Evolutionary conservation across 2,329 filamentous ascomycete species (phyloP).

Genomic region (Setomelanomma holmii): DNA sequence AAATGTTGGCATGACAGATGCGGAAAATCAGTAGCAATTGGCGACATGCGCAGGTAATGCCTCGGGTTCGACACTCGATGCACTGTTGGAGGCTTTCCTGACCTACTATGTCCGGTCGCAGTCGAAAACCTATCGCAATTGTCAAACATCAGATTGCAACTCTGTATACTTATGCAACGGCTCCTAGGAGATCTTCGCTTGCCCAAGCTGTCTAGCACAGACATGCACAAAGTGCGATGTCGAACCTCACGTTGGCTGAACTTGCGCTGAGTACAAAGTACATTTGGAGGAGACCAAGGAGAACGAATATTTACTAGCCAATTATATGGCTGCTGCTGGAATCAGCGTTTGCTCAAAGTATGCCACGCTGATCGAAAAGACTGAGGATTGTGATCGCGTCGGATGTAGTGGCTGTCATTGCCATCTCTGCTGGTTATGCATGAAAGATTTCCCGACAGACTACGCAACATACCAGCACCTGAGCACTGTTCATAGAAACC

Average conservation of each 20-base stretch:
- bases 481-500: slow-evolving; percentile 6
- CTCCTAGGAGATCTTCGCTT: slow-evolving; percentile 19
- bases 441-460: slow-evolving; percentile 13
- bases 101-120: slow-evolving; percentile 17
- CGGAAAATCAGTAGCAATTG: slow-evolving; percentile 5
- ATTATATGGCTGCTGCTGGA: slow-evolving; percentile 16
- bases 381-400: slow-evolving; percentile 57
- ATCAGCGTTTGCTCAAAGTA: slow-evolving; percentile 41
- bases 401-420: slow-evolving; percentile 37
- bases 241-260: slow-evolving; percentile 20
- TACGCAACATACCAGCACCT: slow-evolving; percentile 15
- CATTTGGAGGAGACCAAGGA: slow-evolving; percentile 18
- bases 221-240: slow-evolving; percentile 29
- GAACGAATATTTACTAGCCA: slow-evolving; percentile 14
- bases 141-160: slow-evolving; percentile 25
- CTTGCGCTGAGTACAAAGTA: slow-evolving; percentile 22
- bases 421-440: slow-evolving; percentile 27
- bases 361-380: slow-evolving; percentile 52
- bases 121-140: slow-evolving; percentile 19
- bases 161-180: slow-evolving; percentile 16
- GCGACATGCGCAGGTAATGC: slow-evolving; percentile 8
- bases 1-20: slow-evolving; percentile 13
- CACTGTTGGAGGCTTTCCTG: slow-evolving; percentile 19
- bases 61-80: slow-evolving; percentile 4
- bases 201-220: slow-evolving; percentile 19